These are phyloP conservation scores for Chaetoceros tenuissimus DNA, from an alignment of 108 stramenopile genomes.

Conservation along the genomic window DNA sequence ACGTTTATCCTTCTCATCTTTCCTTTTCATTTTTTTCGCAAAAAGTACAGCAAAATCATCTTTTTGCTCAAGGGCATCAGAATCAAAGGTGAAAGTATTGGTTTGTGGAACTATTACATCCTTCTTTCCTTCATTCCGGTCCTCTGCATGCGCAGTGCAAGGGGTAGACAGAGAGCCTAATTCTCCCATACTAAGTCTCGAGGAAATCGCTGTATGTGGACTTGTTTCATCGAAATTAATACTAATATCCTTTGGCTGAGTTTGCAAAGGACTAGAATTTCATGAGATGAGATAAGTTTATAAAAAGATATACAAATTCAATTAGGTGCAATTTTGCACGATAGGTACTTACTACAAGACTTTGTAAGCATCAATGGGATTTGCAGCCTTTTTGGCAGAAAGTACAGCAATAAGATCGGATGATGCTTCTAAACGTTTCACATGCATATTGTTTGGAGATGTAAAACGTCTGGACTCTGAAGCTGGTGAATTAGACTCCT, in stretches of 20 bases:
- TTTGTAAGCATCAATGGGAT: not conserved
- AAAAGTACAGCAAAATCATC: not conserved
- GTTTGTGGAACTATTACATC: not conserved
- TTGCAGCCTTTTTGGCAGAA: not conserved
- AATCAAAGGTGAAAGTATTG: not conserved
- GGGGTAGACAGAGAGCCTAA: not conserved
- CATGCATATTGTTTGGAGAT: too few species aligned
- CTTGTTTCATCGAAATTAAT: not conserved
- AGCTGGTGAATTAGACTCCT: not conserved
- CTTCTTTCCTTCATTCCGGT: too few species aligned
- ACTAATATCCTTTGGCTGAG: not conserved
- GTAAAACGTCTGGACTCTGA: not conserved
- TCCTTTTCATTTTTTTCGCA: not conserved
- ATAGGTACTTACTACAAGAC: constrained; percentile 3
- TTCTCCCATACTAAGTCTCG: not conserved
- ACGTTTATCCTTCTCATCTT: not conserved
- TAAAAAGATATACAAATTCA: not conserved
- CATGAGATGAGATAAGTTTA: not conserved
- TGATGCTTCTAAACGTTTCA: constrained; percentile 4
- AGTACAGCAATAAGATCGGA: not conserved
- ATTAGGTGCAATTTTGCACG: not conserved
- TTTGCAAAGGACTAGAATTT: not conserved
- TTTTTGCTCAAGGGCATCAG: not conserved
- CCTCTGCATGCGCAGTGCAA: not conserved
- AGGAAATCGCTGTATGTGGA: not conserved